Evolutionary conservation across 1,139 yeast species (phyloP).

Genomic region (Candida mesenterica): DNA sequence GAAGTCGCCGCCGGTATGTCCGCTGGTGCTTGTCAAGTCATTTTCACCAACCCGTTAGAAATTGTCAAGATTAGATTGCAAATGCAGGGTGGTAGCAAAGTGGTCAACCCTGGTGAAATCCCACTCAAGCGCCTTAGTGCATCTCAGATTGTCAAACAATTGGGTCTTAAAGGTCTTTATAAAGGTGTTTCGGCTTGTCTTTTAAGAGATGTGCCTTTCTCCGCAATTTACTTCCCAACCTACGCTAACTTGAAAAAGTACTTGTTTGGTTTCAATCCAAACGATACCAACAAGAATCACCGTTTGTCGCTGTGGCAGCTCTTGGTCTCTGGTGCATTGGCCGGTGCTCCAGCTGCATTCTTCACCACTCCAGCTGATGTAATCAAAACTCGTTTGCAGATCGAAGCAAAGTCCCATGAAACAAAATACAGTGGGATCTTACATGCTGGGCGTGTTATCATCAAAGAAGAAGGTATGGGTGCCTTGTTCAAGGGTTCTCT

Average conservation of each 20-base stretch:
- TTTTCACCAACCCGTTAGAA: constrained; percentile 94
- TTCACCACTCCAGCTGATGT: constrained; percentile 96
- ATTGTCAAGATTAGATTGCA: constrained; percentile 94
- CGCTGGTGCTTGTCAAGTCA: constrained; percentile 96
- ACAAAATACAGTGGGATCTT: constrained; percentile 70
- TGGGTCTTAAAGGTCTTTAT: constrained; percentile 84
- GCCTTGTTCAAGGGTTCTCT: constrained; percentile 97
- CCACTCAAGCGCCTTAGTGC: constrained; percentile 58
- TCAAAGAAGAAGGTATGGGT: constrained; percentile 68
- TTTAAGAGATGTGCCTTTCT: constrained; percentile 93
- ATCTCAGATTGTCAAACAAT: constrained; percentile 66
- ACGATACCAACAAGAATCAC: constrained; percentile 45
- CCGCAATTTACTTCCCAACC: constrained; percentile 96
- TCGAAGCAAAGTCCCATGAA: constrained; percentile 77
- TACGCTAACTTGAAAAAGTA: constrained; percentile 89
- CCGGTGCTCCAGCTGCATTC: constrained; percentile 98
- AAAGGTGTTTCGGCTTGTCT: constrained; percentile 92
- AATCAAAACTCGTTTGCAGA: constrained; percentile 90
- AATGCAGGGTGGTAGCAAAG: constrained; percentile 77
- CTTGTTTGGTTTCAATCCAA: constrained; percentile 81
- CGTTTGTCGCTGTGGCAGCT: constrained; percentile 78
- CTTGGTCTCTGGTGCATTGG: constrained; percentile 85
- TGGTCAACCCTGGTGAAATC: constrained; percentile 43
- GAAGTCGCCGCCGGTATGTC: constrained; percentile 88
- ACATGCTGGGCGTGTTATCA: constrained; percentile 73